Percentiles rank a stretch among this genome's conserved stretches.
Conservation (phyloP, 257 asterid genomes). For the Solanum paucissectum region DNA sequence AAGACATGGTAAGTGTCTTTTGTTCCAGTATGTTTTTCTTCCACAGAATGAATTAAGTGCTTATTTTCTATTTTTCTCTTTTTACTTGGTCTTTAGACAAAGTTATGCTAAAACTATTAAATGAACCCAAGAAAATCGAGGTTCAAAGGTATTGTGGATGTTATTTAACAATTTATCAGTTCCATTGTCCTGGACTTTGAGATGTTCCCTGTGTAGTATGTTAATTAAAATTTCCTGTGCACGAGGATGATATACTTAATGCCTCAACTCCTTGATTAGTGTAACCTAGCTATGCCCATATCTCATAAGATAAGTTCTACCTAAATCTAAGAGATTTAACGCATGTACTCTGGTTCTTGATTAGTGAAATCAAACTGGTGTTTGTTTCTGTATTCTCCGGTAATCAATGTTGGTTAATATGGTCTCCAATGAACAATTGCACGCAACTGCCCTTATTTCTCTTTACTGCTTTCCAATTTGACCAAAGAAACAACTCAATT, state of each 20-base stretch:
- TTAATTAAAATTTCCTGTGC: not conserved
- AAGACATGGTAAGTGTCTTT: slow-evolving; percentile 69
- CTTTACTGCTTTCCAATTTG: not conserved
- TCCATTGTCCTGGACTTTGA: not conserved
- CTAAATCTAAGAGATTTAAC: not conserved
- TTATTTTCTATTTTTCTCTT: not conserved
- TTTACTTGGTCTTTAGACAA: not conserved
- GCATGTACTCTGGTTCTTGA: not conserved
- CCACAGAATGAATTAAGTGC: not conserved
- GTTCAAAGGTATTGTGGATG: not conserved
- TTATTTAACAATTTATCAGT: not conserved
- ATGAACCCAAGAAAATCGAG: not conserved
- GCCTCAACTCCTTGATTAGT: not conserved
- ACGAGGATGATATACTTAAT: not conserved
- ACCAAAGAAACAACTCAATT: not conserved
- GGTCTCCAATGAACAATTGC: not conserved
- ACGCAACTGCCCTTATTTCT: not conserved
- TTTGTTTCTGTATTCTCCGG: not conserved
- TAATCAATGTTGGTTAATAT: not conserved
- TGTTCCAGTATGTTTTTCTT: not conserved
- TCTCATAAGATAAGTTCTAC: not conserved
- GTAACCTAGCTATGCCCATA: not conserved
- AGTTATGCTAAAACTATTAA: not conserved
- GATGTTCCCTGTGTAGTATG: not conserved
- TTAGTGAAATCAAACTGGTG: not conserved